Evolutionary conservation across 352 stramenopile genomes (phyloP).

Genomic region (Phytophthora fragariaefolia): DNA sequence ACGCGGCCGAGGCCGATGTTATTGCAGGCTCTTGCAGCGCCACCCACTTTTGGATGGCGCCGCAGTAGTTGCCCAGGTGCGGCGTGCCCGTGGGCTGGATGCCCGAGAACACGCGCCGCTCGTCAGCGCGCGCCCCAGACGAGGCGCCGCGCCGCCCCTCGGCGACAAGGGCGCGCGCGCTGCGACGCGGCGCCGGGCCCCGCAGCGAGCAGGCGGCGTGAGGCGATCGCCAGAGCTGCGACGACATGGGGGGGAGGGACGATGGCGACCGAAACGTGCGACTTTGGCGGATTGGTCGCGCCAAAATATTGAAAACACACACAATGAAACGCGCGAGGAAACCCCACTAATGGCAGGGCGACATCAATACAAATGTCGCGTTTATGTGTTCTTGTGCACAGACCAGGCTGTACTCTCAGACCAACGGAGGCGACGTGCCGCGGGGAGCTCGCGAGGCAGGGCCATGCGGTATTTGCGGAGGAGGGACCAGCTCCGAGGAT

Average conservation of each 20-base stretch:
- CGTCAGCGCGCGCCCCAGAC: slow-evolving; percentile 8
- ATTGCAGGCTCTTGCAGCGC: slow-evolving; percentile 85
- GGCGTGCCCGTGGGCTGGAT: slow-evolving; percentile 98
- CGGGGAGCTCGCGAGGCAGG: too few relatives aligned
- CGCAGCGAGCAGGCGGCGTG: not conserved
- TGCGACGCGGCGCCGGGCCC: not conserved
- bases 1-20: slow-evolving; percentile 13
- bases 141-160: slow-evolving; percentile 3
- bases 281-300: not conserved
- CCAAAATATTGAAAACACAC: too few relatives aligned
- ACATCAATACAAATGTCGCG: too few relatives aligned
- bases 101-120: slow-evolving; percentile 92
- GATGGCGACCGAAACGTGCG: slow-evolving; percentile 15
- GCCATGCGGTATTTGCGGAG: too few relatives aligned
- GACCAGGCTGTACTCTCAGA: too few relatives aligned
- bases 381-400: too few relatives aligned
- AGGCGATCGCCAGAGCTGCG: slow-evolving; percentile 20
- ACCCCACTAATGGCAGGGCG: too few relatives aligned
- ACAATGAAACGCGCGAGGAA: too few relatives aligned
- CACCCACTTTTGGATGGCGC: slow-evolving; percentile 98
- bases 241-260: slow-evolving; percentile 12
- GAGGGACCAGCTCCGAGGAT: too few relatives aligned
- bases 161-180: not conserved
- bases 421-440: too few relatives aligned
- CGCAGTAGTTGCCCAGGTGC: slow-evolving; percentile 99